Evolutionary conservation across 2,329 filamentous ascomycete genomes (phyloP).

Genomic region (Colletotrichum orchidophilum): DNA sequence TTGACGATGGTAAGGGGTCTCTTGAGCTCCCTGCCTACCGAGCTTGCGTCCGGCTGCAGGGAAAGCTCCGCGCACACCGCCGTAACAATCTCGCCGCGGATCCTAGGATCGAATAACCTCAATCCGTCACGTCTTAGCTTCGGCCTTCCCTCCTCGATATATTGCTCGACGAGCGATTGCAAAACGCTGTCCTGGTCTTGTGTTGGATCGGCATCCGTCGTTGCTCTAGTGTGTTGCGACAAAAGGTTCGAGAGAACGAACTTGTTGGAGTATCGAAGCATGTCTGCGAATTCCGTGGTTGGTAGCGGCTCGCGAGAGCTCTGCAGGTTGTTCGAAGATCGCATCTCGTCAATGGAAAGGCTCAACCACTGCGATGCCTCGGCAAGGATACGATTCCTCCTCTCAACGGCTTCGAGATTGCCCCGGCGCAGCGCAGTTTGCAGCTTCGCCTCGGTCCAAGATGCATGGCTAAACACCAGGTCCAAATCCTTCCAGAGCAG

Average conservation of each 20-base stretch:
- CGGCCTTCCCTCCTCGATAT: slow-evolving; percentile 29
- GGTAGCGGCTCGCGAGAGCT: slow-evolving; percentile 24
- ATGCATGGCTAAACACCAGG: slow-evolving; percentile 29
- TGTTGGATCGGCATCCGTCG: not conserved
- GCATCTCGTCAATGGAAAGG: slow-evolving; percentile 31
- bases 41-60: slow-evolving; percentile 35
- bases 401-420: slow-evolving; percentile 22
- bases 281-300: slow-evolving; percentile 31
- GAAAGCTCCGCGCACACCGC: slow-evolving; percentile 44
- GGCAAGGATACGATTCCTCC: slow-evolving; percentile 27
- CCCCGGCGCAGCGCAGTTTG: slow-evolving; percentile 23
- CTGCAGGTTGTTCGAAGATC: slow-evolving; percentile 16
- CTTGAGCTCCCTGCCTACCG: slow-evolving; percentile 37
- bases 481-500: slow-evolving; percentile 33
- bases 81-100: slow-evolving; percentile 41
- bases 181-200: slow-evolving; percentile 3
- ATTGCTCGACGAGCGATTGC: slow-evolving; percentile 23
- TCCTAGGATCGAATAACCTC: slow-evolving; percentile 26
- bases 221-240: slow-evolving; percentile 27
- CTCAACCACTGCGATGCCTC: slow-evolving; percentile 32
- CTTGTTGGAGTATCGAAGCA: slow-evolving; percentile 30
- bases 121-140: slow-evolving; percentile 16
- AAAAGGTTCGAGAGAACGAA: slow-evolving; percentile 26
- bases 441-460: slow-evolving; percentile 24
- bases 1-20: slow-evolving; percentile 47